phyloP scores from a whole-genome alignment of 225 moss, liverwort and hornwort genomes.

The Pseudoscleropodium purum region DNA sequence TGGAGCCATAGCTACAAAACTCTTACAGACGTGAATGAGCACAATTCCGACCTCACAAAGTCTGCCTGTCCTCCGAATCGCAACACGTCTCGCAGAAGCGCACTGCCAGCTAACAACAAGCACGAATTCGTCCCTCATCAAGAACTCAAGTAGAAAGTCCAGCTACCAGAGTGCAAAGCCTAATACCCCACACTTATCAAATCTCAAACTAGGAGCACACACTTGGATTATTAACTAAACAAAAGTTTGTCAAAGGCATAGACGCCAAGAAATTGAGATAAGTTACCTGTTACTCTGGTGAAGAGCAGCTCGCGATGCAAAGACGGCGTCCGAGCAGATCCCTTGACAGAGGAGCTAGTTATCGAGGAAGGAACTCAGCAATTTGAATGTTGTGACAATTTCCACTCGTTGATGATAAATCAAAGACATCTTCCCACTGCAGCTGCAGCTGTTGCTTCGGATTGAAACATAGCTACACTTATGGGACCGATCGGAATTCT shows the following conservation, averaged over 20 bases:
- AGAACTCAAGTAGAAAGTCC: not conserved
- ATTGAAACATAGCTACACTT: not conserved
- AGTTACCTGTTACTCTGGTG: not conserved
- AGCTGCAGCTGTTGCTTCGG: not conserved
- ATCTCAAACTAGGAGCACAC: not conserved
- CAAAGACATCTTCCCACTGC: not conserved
- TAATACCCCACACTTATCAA: not conserved
- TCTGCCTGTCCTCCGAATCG: not conserved
- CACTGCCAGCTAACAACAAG: not conserved
- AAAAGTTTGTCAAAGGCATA: not conserved
- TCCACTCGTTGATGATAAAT: not conserved
- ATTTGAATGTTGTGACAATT: not conserved
- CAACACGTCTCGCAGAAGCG: not conserved
- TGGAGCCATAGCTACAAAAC: conserved; percentile 2
- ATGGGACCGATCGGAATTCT: not conserved
- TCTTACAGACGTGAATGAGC: not conserved
- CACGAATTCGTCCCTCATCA: not conserved
- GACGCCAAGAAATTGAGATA: not conserved
- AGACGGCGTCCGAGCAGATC: not conserved
- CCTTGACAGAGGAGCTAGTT: not conserved
- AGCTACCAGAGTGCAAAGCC: not conserved
- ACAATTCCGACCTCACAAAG: not conserved
- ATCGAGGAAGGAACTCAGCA: not conserved
- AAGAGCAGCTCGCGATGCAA: not conserved
- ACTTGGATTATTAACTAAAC: not conserved